Evolutionary conservation across 1,284 basidiomycete genomes (phyloP).

Genomic region (Neonothopanus nambi): DNA sequence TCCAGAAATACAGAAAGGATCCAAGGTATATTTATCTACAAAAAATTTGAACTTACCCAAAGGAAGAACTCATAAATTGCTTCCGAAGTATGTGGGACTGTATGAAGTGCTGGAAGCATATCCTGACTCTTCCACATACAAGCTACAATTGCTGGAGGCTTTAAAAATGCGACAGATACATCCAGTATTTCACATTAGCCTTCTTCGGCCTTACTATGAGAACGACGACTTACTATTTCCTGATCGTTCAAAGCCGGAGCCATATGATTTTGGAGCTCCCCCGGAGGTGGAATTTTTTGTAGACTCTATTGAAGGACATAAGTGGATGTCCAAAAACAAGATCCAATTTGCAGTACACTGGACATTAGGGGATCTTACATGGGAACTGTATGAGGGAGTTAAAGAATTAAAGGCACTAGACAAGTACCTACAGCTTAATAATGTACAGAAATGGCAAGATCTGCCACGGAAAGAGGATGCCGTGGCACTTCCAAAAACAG

Average conservation of each 20-base stretch:
- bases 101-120: conserved; percentile 16
- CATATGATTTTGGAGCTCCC: conserved; percentile 14
- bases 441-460: conserved; percentile 8
- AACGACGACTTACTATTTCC: background rate
- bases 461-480: too few relatives aligned
- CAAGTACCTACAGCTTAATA: background rate
- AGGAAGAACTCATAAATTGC: conserved; percentile 17
- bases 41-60: conserved; percentile 24
- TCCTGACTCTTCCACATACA: conserved; percentile 13
- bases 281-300: conserved; percentile 9
- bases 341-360: conserved; percentile 6
- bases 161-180: conserved; percentile 16
- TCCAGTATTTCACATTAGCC: conserved; percentile 5
- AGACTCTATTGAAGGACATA: background rate
- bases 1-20: conserved; percentile 12
- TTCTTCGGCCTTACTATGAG: conserved; percentile 3
- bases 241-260: background rate
- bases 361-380: conserved; percentile 12
- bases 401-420: conserved; percentile 10
- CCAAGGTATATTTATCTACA: conserved; percentile 25
- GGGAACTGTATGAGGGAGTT: conserved; percentile 6
- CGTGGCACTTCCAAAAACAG: too few relatives aligned
- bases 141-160: conserved; percentile 19
- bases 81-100: conserved; percentile 24
- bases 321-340: conserved; percentile 2